phyloP scores from a whole-genome alignment of 176 grass and related monocot genomes.

The Areca catechu region DNA sequence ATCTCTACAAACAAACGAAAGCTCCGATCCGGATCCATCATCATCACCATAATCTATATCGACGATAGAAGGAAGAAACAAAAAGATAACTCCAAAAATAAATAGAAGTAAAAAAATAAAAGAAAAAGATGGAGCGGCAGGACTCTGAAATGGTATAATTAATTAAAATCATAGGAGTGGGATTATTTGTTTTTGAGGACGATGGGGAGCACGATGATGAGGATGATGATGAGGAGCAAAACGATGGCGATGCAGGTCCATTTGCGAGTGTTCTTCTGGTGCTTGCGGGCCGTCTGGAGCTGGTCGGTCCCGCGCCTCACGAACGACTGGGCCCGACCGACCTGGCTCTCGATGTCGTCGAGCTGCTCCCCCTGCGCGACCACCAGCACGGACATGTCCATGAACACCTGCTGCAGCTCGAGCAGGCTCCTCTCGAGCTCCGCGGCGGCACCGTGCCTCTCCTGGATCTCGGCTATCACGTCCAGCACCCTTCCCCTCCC shows the following conservation, averaged over 20 bases:
- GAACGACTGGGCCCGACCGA: slow-evolving; percentile 52
- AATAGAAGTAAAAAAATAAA: too few species aligned
- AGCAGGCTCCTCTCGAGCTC: slow-evolving; percentile 59
- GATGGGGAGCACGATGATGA: slow-evolving; percentile 51
- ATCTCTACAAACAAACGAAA: too few species aligned
- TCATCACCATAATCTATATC: too few species aligned
- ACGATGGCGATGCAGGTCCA: slow-evolving; percentile 58
- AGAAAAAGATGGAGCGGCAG: too few species aligned
- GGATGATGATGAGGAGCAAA: slow-evolving; percentile 43
- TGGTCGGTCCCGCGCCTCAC: slow-evolving; percentile 50
- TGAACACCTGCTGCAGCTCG: slow-evolving; percentile 97
- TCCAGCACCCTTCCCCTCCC: slow-evolving; percentile 52
- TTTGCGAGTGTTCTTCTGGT: slow-evolving; percentile 63
- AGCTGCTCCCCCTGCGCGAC: slow-evolving; percentile 81
- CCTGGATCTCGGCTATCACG: slow-evolving; percentile 89
- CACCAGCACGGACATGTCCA: slow-evolving; percentile 93
- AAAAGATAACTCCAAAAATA: too few species aligned
- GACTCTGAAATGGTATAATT: too few species aligned
- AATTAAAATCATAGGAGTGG: too few species aligned
- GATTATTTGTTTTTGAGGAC: slow-evolving; percentile 23
- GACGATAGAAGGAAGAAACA: too few species aligned
- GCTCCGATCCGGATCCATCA: too few species aligned
- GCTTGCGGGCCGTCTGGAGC: slow-evolving; percentile 61
- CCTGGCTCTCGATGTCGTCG: slow-evolving; percentile 76
- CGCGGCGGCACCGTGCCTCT: slow-evolving; percentile 67